Base-by-base conservation (phyloP, 2,329 filamentous ascomycete genomes). In the Emergomyces orientalis region DNA sequence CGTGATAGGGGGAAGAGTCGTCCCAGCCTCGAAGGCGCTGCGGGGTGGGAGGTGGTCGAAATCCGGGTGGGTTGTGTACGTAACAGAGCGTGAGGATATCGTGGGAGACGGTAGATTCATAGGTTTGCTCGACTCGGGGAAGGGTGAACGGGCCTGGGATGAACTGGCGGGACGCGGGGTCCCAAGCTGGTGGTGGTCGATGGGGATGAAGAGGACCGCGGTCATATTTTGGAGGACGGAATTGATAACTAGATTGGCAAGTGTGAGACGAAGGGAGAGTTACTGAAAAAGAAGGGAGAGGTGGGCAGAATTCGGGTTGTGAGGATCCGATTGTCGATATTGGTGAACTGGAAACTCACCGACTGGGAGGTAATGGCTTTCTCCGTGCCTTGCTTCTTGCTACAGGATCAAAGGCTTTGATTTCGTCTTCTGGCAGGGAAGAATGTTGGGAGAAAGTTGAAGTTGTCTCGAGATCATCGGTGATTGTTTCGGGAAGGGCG, bases 121-220 rank as follows among this genome's bases (percentile, higher is more conserved):
- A 97, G 58, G 93, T 97, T 76, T 97, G 90, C 77, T 91, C 87
- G 64, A 97, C 83, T 62, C 94, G 89, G 14, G 93, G 89, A 59
- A 89, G 82, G 72, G 88, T 89, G 81, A 97, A 99, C 1, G 94
- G 94, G 0, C 94, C 94, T 0, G 94, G 92, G 32, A 89, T 82
- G 75, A 94, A 99, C 72, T 91, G 82, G 73, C 94, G 88, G 64
- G 94, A 96, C 34, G 88, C 84, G 0, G 92, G 92, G 71, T 97
- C 90, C 66, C 92, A 94, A 60, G 87, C 84, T 47, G 86, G 83
- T n/a, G 91, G 93, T 64, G 91, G 89, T 79, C 96, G 91, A 71
- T 97, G 86, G 59, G 94, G 94, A 74, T 97, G 92, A 30, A 97
- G 82, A 67, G 92, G 92, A 63, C 94, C 94, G 71, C 93, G 90